Percentiles rank a stretch among this genome's conserved stretches.
phyloP scores from a whole-genome alignment of 1,139 yeast species.

The Sugiyamaella castrensis region DNA sequence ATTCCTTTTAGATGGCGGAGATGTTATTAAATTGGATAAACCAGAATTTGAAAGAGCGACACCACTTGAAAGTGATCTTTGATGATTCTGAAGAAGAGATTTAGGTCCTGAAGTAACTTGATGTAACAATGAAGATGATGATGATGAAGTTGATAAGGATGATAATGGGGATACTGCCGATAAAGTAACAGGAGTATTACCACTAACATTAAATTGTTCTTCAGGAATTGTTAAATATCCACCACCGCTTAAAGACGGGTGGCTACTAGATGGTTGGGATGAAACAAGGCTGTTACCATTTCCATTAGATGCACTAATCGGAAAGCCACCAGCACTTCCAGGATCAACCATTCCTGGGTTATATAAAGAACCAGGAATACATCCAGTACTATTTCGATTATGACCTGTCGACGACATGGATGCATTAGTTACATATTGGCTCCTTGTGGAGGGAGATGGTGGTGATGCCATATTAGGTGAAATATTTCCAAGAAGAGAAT shows the following conservation, averaged over 20 bases:
- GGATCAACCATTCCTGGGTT: constrained; percentile 33
- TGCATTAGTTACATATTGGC: too few species aligned
- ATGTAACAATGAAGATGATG: constrained; percentile 1
- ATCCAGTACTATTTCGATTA: constrained; percentile 11
- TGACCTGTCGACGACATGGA: background rate
- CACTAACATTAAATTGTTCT: constrained; percentile 10
- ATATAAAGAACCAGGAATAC: constrained; percentile 4
- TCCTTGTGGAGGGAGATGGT: constrained; percentile 2
- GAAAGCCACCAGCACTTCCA: background rate
- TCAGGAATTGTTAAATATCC: constrained; percentile 10
- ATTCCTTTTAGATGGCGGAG: constrained; percentile 11
- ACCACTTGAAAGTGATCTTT: constrained; percentile 15
- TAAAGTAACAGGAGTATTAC: too few species aligned
- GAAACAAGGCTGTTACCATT: background rate
- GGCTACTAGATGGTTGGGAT: constrained; percentile 5
- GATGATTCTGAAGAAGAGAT: constrained; percentile 5
- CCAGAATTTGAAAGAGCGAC: constrained; percentile 1
- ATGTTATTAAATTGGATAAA: background rate
- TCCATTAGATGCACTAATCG: background rate
- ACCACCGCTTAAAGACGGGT: constrained; percentile 5
- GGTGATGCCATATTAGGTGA: background rate
- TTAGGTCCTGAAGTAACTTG: background rate
- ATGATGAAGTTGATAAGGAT: constrained; percentile 7
- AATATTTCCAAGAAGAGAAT: too few species aligned
- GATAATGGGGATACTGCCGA: constrained; percentile 1